Conservation (phyloP, 2,329 filamentous ascomycete genomes). For the Microdochium nivale region DNA sequence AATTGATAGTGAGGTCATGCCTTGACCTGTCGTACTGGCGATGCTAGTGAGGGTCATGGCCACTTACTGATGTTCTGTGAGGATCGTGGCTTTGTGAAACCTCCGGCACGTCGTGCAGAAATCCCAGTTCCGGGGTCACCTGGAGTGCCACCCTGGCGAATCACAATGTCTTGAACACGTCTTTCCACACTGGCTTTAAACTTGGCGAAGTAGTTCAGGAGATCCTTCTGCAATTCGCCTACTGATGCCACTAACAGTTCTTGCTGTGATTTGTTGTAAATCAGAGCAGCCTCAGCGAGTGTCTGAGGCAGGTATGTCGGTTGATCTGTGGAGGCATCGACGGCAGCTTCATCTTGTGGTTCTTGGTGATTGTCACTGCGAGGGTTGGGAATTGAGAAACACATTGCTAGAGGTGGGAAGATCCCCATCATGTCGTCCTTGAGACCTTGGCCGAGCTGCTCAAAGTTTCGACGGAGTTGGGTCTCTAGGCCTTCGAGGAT, state of each 20-base stretch:
- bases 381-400: constrained; percentile 25
- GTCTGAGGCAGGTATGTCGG: constrained; percentile 6
- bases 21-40: neutral
- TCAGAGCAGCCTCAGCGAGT: constrained; percentile 17
- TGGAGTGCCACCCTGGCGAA: constrained; percentile 29
- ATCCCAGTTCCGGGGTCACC: constrained; percentile 12
- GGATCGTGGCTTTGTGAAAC: neutral
- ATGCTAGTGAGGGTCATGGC: too few relatives aligned
- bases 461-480: constrained; percentile 43
- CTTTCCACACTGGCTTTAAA: constrained; percentile 68
- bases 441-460: constrained; percentile 27
- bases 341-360: neutral
- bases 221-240: constrained; percentile 59
- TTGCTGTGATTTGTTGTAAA: constrained; percentile 28
- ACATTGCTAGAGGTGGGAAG: constrained; percentile 15
- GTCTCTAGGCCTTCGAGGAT: constrained; percentile 48
- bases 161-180: constrained; percentile 60
- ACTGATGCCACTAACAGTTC: constrained; percentile 25
- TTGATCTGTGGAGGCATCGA: constrained; percentile 1
- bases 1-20: neutral
- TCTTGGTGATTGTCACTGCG: constrained; percentile 17
- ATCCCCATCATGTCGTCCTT: constrained; percentile 17
- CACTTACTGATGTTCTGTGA: neutral
- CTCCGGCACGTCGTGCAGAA: neutral
- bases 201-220: constrained; percentile 64